Evolutionary conservation across 306 rosid species (phyloP).

Genomic region (Gleditsia sinensis): DNA sequence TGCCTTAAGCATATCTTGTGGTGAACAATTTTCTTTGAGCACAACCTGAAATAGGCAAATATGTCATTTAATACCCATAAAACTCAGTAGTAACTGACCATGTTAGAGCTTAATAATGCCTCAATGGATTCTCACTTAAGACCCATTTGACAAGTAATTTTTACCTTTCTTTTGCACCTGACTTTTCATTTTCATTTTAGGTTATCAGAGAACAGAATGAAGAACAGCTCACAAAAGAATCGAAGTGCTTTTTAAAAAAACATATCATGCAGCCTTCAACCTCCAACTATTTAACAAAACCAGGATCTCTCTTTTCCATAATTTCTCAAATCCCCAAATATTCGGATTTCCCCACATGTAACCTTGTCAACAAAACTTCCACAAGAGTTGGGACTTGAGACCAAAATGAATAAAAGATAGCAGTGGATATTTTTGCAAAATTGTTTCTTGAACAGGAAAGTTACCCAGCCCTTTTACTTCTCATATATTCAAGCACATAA

Average conservation of each 20-base stretch:
- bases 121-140: neutral
- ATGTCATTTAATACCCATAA: slow-evolving; percentile 26
- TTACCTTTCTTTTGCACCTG: neutral
- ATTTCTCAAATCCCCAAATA: neutral
- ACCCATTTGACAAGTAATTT: neutral
- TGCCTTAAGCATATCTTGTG: slow-evolving; percentile 88
- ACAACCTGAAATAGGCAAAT: slow-evolving; percentile 64
- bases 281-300: neutral
- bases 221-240: neutral
- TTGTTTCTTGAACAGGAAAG: too few relatives aligned
- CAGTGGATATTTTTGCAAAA: too few relatives aligned
- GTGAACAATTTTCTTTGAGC: slow-evolving; percentile 75
- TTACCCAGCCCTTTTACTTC: too few relatives aligned
- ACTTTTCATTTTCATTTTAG: neutral
- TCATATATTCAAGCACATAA: too few relatives aligned
- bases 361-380: neutral
- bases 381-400: too few relatives aligned
- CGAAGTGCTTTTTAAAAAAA: neutral
- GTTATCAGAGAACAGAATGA: neutral
- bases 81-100: neutral
- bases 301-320: neutral
- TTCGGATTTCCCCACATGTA: neutral
- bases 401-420: too few relatives aligned
- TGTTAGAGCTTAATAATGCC: neutral
- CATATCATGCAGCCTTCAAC: slow-evolving; percentile 5